Evolutionary conservation across 208 protist species (phyloP), one percentile per base, ranked within the genome.

Genomic region (Crithidia sp.): DNA sequence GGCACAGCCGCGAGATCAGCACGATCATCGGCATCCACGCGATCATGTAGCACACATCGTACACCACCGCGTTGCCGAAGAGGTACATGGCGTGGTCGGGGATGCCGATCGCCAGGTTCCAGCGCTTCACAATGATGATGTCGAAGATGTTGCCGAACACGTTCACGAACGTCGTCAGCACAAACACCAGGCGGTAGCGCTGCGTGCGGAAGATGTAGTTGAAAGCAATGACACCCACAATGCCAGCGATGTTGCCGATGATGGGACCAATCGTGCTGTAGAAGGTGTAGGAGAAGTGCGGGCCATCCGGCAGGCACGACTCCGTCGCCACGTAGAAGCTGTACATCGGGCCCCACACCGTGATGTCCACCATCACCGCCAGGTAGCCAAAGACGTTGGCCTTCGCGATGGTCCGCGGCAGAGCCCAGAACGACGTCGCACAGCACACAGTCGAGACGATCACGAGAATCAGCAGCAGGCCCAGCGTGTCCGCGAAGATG

Each of bases 1-100:
- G 89, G 64, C 89, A 94, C 17, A 96, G 77, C 39, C 88, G 89
- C 0, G 89, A 87, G 55, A 92, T 74, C 17, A 96, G 81, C 19
- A 96, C 79, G 6, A 92, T 74, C 67, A 77, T 76, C 44, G 91
- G 87, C 85, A 96, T 93, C 62, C 81, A 91, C 49, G 78, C 63
- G 4, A 96, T 62, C 79, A 88, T 88, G 53, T 81, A 86, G 56
- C 66, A 79, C 47, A 90, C 75, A 65, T 93, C 63, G 28, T 79
- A 77, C 3, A 95, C 74, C 14, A 92, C 78, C 36, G 67, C 77
- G 59, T 90, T 76, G 53, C 88, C 86, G 19, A 87, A 50, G 14
- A 93, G 71, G 76, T 86, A 94, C 67, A 88, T 78, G 62, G 73
- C 72, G 13, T 80, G 62, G 65, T 92, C 85, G 12, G 77, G 83